Evolutionary conservation across 305 asterid species (phyloP).

Genomic region (Fraxinus platypoda): DNA sequence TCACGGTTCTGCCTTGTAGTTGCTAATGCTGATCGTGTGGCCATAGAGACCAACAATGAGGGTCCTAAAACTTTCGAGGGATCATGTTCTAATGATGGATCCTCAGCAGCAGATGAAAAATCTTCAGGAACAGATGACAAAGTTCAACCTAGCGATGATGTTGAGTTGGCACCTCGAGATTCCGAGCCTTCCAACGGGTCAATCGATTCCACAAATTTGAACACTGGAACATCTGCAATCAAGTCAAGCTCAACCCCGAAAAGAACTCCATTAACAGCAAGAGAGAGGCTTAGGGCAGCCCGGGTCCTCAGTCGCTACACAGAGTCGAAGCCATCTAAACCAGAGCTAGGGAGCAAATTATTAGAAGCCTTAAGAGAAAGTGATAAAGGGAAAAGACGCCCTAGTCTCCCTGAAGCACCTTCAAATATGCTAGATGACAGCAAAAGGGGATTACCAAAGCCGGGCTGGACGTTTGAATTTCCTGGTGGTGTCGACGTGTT

Average conservation of each 20-base stretch:
- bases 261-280: slow-evolving; percentile 70
- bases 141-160: slow-evolving; percentile 14
- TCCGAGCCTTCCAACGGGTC: slow-evolving; percentile 26
- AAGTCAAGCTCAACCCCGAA: slow-evolving; percentile 41
- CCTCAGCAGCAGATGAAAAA: slow-evolving; percentile 26
- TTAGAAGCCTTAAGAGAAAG: slow-evolving; percentile 66
- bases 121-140: slow-evolving; percentile 26
- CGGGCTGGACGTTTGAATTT: slow-evolving; percentile 64
- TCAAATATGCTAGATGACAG: slow-evolving; percentile 71
- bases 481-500: slow-evolving; percentile 71
- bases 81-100: slow-evolving; percentile 23
- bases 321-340: slow-evolving; percentile 62
- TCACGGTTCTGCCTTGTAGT: slow-evolving; percentile 34
- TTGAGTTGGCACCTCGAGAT: slow-evolving; percentile 19
- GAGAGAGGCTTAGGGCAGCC: slow-evolving; percentile 92
- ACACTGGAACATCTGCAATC: slow-evolving; percentile 26
- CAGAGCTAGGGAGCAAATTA: slow-evolving; percentile 62
- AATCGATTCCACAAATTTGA: slow-evolving; percentile 21
- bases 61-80: slow-evolving; percentile 31
- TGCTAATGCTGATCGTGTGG: slow-evolving; percentile 45
- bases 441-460: slow-evolving; percentile 78
- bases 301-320: slow-evolving; percentile 80
- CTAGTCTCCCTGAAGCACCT: slow-evolving; percentile 84
- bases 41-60: slow-evolving; percentile 37
- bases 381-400: slow-evolving; percentile 68